Conservation (phyloP, 2,329 filamentous ascomycete species). For the Cordyceps sp. region DNA sequence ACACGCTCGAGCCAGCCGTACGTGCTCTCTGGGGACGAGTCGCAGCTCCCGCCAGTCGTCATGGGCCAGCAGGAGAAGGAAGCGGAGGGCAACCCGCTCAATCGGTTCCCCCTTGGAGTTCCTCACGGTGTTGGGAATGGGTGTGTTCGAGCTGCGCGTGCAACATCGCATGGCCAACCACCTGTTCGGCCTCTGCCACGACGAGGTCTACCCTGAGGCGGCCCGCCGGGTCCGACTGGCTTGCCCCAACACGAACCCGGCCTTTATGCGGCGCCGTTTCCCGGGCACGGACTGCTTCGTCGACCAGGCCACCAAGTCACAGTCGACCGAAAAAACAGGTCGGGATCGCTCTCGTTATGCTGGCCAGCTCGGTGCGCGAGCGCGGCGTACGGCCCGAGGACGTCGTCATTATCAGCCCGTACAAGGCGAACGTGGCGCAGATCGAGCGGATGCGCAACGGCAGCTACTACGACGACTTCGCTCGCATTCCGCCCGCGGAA, state of each 20-base stretch:
- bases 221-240: not conserved
- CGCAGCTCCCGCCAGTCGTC: conserved; percentile 5
- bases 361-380: conserved; percentile 3
- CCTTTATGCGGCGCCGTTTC: not conserved
- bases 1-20: too few relatives aligned
- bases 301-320: conserved; percentile 2
- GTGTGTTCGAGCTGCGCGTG: conserved; percentile 5
- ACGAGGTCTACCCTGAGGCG: conserved; percentile 3
- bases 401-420: conserved; percentile 5
- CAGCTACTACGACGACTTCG: conserved; percentile 3
- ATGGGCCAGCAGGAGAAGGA: conserved; percentile 1
- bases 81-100: not conserved
- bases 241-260: too few relatives aligned
- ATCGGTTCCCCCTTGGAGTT: conserved; percentile 4
- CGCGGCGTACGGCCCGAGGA: conserved; percentile 2
- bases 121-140: conserved; percentile 4
- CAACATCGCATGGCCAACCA: conserved; percentile 8
- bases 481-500: conserved; percentile 1
- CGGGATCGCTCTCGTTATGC: conserved; percentile 5
- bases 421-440: conserved; percentile 5
- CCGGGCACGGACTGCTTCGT: not conserved
- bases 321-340: conserved; percentile 5
- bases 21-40: conserved; percentile 7
- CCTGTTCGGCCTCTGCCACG: conserved; percentile 7
- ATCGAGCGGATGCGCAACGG: conserved; percentile 2